Evolutionary conservation across 129 eudicot species (phyloP), one percentile per base, ranked within the genome.

Genomic region (Oenanthe sinensis): DNA sequence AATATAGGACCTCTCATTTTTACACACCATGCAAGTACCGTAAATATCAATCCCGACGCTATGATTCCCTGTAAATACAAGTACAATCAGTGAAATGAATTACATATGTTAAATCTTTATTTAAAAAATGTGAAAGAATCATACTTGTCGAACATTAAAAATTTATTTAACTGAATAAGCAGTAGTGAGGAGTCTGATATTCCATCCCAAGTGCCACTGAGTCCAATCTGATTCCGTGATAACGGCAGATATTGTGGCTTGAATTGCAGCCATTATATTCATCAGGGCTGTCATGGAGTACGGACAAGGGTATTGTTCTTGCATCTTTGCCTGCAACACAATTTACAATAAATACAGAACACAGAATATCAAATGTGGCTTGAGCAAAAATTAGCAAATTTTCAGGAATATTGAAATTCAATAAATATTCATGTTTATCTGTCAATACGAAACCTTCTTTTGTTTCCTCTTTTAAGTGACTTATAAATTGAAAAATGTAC

Each of bases 1-100:
- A 89, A 89, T 44, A 91, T 48, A 24, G 94, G 92, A 6, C 97
- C 97, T 74, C 85, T 84, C 78, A 84, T 58, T n/a, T 80, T 84
- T 33, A 86, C 73, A 47, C 85, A 85, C 83, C 83, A 79, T 46
- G 84, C 81, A 4, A 78, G 14, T 33, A 86, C 48, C 0, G 80
- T 69, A 46, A 83, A 36, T 73, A 58, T 67, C 49, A 82, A 17
- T 20, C 87, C 81, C 0, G 90, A 82, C 55, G 75, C 83, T 54
- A 87, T 43, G 37, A 83, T 37, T 15, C 92, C 97, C 92, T 91
- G 42, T 3, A 40, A 40, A 40, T 46, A 75, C 46, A 45, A 33
- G 52, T 60, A 40, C 11, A 46, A 4, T 33, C 36, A 0, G 28
- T 6, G 43, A 16, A 70, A 36, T 70, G 20, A 6, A 70, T 15